Conservation (phyloP, 23 red algal species). For the Gracilaria caudata region DNA sequence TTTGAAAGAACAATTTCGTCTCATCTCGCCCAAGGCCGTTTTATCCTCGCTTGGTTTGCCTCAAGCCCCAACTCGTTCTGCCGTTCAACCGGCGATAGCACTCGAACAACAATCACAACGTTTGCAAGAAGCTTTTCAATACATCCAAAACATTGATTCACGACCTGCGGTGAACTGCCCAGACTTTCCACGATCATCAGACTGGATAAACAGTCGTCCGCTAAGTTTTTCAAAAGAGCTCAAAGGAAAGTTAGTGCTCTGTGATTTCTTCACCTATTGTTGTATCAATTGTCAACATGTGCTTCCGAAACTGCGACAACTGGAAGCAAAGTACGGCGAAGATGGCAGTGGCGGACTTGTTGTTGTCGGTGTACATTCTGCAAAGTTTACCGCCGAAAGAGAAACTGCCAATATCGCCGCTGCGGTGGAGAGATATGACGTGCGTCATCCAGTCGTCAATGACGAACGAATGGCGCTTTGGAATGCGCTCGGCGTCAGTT, state of each 20-base stretch:
- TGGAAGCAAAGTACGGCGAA: constrained; percentile 54
- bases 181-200: constrained; percentile 56
- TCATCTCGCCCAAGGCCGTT: constrained; percentile 46
- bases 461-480: constrained; percentile 77
- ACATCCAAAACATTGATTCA: constrained; percentile 49
- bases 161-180: constrained; percentile 17
- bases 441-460: constrained; percentile 73
- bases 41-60: constrained; percentile 42
- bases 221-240: constrained; percentile 56
- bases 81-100: constrained; percentile 26
- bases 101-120: background rate
- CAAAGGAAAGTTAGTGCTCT: constrained; percentile 65
- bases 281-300: constrained; percentile 82
- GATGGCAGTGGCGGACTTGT: constrained; percentile 61
- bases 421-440: constrained; percentile 68
- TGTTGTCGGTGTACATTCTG: constrained; percentile 75
- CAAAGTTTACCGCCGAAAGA: constrained; percentile 70
- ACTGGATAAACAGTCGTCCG: constrained; percentile 77
- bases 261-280: constrained; percentile 81
- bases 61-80: constrained; percentile 22
- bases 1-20: constrained; percentile 45
- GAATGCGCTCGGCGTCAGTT: constrained; percentile 57
- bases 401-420: constrained; percentile 69
- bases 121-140: constrained; percentile 47
- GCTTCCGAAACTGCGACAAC: constrained; percentile 38